Evolutionary conservation across 169 alveolate species (phyloP), one percentile per base, ranked within the genome.

Genomic region (Plasmodium billcollinsi): DNA sequence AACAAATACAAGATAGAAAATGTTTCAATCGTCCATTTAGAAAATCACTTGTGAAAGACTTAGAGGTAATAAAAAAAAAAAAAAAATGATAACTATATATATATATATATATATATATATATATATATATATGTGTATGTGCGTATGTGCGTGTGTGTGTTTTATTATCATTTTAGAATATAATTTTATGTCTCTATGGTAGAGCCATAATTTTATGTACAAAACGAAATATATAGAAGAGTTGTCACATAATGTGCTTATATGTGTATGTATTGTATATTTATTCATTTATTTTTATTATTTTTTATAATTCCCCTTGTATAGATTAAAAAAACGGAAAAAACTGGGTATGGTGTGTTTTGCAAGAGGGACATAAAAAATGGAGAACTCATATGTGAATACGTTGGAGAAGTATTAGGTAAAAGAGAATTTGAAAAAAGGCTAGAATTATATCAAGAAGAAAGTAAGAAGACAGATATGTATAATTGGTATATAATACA

Each of bases 401-500:
- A 95, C 65, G 97, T 95, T 8, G 97, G 97, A 18, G 97, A 95
- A 75, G 95, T 95, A n/a, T 90, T 95, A 6, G 90, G 78, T 9
- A 95, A 89, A 52, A 75, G 86, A n/a, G 93, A 92, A 15, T 95
- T 93, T 71, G 95, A 93, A 76, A 71, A 93, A 29, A 85, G 88
- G 12, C 26, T 72, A 15, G 74, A 49, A 59, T 39, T 52, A 9
- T 62, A 65, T 65, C 50, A 88, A 59, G 88, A 86, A 62, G 90
- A 94, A 56, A 93, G 83, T 15, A 94, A 93, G 74, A 92, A 88
- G 39, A 54, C 94, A 62, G 65, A 74, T 14, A 67, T 49, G 66
- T 56, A 74, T n/a, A 97, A 96, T 74, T 96, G 98, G 98, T 96
- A 96, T 74, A 86, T 94, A 21, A 94, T 96, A 96, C 95, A 96